Conservation (phyloP, 805 yeast genomes). For the Zygoascus flipseniorum region DNA sequence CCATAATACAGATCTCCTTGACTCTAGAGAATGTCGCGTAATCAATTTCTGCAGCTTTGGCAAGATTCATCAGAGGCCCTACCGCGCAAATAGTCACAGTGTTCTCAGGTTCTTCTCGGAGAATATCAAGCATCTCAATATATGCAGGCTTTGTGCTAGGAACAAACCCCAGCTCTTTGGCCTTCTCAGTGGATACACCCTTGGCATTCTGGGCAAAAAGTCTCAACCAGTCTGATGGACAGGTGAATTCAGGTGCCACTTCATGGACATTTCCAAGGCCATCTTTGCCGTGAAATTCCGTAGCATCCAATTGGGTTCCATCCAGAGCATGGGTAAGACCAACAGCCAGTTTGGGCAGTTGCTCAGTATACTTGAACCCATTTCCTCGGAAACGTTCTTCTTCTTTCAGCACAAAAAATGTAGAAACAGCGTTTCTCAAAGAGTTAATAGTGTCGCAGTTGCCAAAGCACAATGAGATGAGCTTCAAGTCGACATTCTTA, state of each 20-base stretch:
- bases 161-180: constrained; percentile 21
- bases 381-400: constrained; percentile 24
- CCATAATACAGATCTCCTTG: constrained; percentile 32
- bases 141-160: constrained; percentile 25
- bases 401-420: constrained; percentile 27
- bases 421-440: constrained; percentile 28
- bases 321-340: constrained; percentile 27
- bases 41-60: constrained; percentile 32
- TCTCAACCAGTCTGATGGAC: constrained; percentile 23
- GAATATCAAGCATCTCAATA: constrained; percentile 29
- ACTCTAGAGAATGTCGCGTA: constrained; percentile 30
- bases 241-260: constrained; percentile 28
- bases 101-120: constrained; percentile 27
- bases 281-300: constrained; percentile 34
- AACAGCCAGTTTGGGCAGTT: constrained; percentile 28
- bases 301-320: constrained; percentile 28
- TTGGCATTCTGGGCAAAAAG: constrained; percentile 17
- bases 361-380: constrained; percentile 18
- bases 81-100: constrained; percentile 32
- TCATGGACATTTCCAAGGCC: constrained; percentile 34
- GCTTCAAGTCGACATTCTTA: constrained; percentile 22
- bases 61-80: constrained; percentile 35
- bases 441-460: constrained; percentile 30
- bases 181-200: not conserved
- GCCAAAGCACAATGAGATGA: constrained; percentile 32